Evolutionary conservation across 1,284 basidiomycete species (phyloP).

Genomic region (Tetrapyrgos nigripes): DNA sequence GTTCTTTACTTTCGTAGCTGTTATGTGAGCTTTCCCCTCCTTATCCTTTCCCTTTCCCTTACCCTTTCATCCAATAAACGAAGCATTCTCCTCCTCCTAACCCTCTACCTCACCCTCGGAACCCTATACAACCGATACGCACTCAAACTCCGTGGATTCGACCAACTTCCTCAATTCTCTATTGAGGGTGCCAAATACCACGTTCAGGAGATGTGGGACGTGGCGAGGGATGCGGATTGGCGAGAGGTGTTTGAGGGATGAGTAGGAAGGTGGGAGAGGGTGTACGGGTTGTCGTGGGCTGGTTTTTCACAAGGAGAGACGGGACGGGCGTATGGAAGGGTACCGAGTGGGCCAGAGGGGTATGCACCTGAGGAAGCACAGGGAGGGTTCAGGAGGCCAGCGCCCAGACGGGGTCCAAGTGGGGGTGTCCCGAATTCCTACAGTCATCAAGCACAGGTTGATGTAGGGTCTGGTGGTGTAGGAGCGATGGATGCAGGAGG

Average conservation of each 20-base stretch:
- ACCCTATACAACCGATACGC: conserved; percentile 76
- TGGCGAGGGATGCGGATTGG: conserved; percentile 41
- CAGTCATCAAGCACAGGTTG: conserved; percentile 48
- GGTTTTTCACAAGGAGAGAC: no score
- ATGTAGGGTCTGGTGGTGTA: conserved; percentile 21
- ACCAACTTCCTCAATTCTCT: conserved; percentile 73
- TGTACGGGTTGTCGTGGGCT: no score
- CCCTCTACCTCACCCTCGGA: conserved; percentile 72
- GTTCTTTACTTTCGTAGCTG: conserved; percentile 56
- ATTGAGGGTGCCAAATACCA: conserved; percentile 55
- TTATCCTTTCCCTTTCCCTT: conserved; percentile 10
- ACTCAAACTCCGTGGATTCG: conserved; percentile 63
- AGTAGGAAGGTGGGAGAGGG: conserved; percentile 5
- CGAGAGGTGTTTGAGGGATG: conserved; percentile 15
- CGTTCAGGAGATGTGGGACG: conserved; percentile 45
- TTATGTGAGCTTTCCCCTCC: conserved; percentile 51
- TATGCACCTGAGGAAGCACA: conserved; percentile 12
- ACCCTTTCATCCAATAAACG: conserved; percentile 38
- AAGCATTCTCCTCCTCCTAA: conserved; percentile 55
- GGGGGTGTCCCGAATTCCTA: conserved; percentile 42
- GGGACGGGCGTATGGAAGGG: conserved; percentile 5
- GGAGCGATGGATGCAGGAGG: not conserved
- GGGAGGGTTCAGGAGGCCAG: conserved; percentile 13
- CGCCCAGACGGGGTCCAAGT: not conserved
- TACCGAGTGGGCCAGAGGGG: conserved; percentile 9